These are phyloP conservation scores for Solanum appendiculatum DNA, from an alignment of 257 asterid species.

Conservation along the genomic window DNA sequence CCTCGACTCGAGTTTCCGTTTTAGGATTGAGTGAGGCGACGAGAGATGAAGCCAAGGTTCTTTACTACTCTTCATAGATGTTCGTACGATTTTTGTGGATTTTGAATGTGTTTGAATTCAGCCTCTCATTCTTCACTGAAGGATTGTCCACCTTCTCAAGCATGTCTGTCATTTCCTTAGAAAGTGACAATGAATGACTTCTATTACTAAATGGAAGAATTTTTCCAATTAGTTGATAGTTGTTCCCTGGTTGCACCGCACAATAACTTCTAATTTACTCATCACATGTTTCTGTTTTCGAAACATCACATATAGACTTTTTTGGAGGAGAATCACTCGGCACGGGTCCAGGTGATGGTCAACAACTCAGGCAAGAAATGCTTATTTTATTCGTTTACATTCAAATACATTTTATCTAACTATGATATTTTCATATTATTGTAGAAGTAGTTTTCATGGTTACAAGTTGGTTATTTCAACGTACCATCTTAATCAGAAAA, in stretches of 20 bases:
- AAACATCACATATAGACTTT: too few relatives aligned
- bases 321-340: background rate
- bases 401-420: background rate
- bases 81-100: too few relatives aligned
- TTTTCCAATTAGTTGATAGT: background rate
- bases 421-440: background rate
- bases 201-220: too few relatives aligned
- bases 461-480: background rate
- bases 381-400: background rate
- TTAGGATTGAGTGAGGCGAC: background rate
- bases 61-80: background rate
- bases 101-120: background rate
- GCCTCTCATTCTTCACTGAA: background rate
- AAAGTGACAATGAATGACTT: background rate
- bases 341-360: accelerated
- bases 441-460: background rate
- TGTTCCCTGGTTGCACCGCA: background rate
- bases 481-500: background rate
- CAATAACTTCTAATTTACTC: too few relatives aligned
- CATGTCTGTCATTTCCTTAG: background rate
- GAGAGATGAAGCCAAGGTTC: background rate
- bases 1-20: background rate
- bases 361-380: background rate
- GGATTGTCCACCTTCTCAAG: background rate
- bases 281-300: too few relatives aligned